Base-by-base conservation (phyloP, 164 flowering plant genomes). In the Vitis riparia region DNA sequence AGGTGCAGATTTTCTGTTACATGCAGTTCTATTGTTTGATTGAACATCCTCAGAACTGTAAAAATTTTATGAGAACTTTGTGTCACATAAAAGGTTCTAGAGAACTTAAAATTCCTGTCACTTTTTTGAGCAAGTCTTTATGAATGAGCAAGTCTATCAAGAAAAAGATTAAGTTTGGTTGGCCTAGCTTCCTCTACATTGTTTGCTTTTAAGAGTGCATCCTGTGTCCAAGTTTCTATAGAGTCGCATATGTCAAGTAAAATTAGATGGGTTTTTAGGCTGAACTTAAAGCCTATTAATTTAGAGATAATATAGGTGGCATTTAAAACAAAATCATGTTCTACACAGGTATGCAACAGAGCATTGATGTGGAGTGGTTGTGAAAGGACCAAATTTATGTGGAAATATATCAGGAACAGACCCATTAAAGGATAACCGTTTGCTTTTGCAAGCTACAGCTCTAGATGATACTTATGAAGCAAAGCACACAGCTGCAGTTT, bases 381-480 rank as follows among this genome's bases (percentile, higher is more conserved):
- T 95, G 17, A 95, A 93, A 77, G 99, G 99, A 47, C 98, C 97
- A 62, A 86, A 77, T 17, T 74, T 92, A 76, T 93, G 98, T 82
- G 99, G 98, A 76, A 95, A 95, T 77, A 93, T 95, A 82, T 95
- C 98, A 51, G 99, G 97, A 75, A 93, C 99, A n/a, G 99, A 95
- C 66, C 99, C 98, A 6, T 76, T 93, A 69, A 95, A 95, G 75
- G 98, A 95, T 77, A 93, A 90, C 68, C 93, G 94, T 62, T 76
- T 85, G 62, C 97, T 90, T 77, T 80, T 95, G 73, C 79, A 89
- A 84, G 93, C 90, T 71, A 75, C 90, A 71, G 73, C 97, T 70
- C 79, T 95, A 65, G 99, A 95, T 85, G 91, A 83, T 69, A 82
- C 92, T 62, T 88, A 85, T 66, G 99, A 93, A 83, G 97, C 98